Evolutionary conservation across 192 early-diverging fungal genomes (phyloP).

Genomic region (Jimgerdemannia lactiflua): DNA sequence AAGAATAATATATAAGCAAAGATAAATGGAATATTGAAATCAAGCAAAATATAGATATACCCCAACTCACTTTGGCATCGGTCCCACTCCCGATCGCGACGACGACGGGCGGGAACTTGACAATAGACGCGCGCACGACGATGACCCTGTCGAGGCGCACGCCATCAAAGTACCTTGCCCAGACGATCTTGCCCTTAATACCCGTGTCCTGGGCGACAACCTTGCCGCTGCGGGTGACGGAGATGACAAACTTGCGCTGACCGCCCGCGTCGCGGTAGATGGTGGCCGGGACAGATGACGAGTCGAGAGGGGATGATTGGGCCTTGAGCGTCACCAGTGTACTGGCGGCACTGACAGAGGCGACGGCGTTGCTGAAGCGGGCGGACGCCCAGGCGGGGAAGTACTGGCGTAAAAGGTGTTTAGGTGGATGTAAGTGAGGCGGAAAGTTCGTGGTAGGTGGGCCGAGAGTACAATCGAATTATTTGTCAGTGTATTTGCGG

Average conservation of each 20-base stretch:
- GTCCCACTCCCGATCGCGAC: slow-evolving; percentile 49
- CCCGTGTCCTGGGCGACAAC: slow-evolving; percentile 81
- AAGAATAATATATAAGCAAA: slow-evolving; percentile 3
- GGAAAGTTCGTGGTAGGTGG: neutral
- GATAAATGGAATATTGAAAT: slow-evolving; percentile 13
- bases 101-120: slow-evolving; percentile 74
- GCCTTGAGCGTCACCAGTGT: slow-evolving; percentile 7
- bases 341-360: slow-evolving; percentile 7
- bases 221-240: slow-evolving; percentile 75
- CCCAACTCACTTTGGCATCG: neutral
- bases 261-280: slow-evolving; percentile 71
- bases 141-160: slow-evolving; percentile 44
- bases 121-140: slow-evolving; percentile 54
- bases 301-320: slow-evolving; percentile 17
- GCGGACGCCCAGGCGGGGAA: slow-evolving; percentile 5
- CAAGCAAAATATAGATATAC: neutral
- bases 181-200: slow-evolving; percentile 69
- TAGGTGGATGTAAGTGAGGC: slow-evolving; percentile 21
- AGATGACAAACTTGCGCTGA: slow-evolving; percentile 85
- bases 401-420: slow-evolving; percentile 12
- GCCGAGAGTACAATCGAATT: neutral
- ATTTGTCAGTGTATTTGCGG: too few relatives aligned
- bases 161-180: slow-evolving; percentile 59
- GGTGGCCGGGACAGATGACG: neutral
- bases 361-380: slow-evolving; percentile 7